These are phyloP conservation scores for Amaranthus hypochondriacus DNA, from an alignment of 148 eudicot genomes.

Conservation along the genomic window DNA sequence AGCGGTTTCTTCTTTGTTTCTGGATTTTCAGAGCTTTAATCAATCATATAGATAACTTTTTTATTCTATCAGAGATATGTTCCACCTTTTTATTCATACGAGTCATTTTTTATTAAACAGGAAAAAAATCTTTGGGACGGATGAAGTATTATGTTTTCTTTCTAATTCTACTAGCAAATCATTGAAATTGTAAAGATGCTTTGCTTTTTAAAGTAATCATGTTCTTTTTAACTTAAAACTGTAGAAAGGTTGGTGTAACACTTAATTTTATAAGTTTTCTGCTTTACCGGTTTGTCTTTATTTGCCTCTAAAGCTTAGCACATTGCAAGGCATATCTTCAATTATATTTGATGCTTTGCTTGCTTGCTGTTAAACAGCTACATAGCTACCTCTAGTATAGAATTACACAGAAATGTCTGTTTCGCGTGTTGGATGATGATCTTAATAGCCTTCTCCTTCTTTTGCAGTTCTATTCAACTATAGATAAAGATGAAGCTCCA, in stretches of 20 bases:
- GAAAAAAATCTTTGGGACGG: too few relatives aligned
- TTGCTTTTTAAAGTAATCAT: slow-evolving; percentile 8
- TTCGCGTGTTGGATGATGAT: background rate
- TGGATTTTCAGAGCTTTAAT: background rate
- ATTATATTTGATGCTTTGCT: slow-evolving; percentile 20
- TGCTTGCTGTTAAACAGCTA: background rate
- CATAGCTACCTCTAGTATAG: background rate
- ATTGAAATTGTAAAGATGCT: slow-evolving; percentile 3
- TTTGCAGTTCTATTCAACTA: background rate
- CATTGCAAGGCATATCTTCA: slow-evolving; percentile 7
- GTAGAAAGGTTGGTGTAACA: background rate
- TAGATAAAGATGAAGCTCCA: slow-evolving; percentile 47
- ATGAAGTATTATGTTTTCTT: background rate
- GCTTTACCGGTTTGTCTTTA: slow-evolving; percentile 5
- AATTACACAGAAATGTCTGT: background rate
- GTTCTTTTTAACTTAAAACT: slow-evolving; percentile 5
- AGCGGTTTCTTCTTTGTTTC: background rate
- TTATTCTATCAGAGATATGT: background rate
- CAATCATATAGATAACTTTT: background rate
- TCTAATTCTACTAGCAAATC: background rate
- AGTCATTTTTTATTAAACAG: too few relatives aligned
- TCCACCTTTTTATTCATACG: too few relatives aligned
- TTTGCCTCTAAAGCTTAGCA: slow-evolving; percentile 20
- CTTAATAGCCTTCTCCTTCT: background rate
- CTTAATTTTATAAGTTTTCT: background rate